Evolutionary conservation across 2,329 filamentous ascomycete genomes (phyloP).

Genomic region (Trichoderma hamatum): DNA sequence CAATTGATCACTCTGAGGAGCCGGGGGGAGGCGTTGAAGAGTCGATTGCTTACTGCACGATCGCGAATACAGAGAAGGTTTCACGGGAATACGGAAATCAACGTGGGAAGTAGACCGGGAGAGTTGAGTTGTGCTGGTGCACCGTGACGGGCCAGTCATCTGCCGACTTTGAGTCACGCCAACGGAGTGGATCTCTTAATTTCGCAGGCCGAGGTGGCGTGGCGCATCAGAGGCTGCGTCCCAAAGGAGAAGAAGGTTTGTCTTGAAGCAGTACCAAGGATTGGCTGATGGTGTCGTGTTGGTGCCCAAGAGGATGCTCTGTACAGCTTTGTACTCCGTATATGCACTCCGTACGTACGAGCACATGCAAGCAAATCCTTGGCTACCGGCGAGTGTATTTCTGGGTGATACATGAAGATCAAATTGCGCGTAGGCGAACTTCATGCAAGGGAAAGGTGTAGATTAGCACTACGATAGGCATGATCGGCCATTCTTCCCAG

Average conservation of each 20-base stretch:
- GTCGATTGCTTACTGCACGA: conserved; percentile 17
- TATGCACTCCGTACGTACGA: background rate
- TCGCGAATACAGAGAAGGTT: conserved; percentile 18
- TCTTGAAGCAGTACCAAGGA: background rate
- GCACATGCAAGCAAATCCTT: background rate
- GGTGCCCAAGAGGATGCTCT: background rate
- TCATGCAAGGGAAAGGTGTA: background rate
- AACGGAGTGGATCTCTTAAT: conserved; percentile 19
- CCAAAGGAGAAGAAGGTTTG: conserved; percentile 1
- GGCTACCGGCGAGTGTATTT: background rate
- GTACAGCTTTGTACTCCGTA: background rate
- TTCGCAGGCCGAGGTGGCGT: conserved; percentile 10
- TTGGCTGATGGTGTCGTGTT: background rate
- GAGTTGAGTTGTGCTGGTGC: background rate
- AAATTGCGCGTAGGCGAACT: background rate
- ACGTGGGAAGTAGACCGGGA: background rate
- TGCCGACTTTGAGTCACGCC: conserved; percentile 16
- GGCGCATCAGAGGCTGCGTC: conserved; percentile 10
- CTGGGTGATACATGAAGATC: background rate
- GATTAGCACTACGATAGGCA: background rate
- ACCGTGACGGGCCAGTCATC: conserved; percentile 7
- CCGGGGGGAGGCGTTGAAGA: background rate
- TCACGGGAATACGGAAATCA: conserved; percentile 4
- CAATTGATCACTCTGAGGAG: conserved; percentile 1
- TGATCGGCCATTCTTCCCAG: background rate